Base-by-base conservation (phyloP, 805 yeast species). In the Lipomyces kockii region DNA sequence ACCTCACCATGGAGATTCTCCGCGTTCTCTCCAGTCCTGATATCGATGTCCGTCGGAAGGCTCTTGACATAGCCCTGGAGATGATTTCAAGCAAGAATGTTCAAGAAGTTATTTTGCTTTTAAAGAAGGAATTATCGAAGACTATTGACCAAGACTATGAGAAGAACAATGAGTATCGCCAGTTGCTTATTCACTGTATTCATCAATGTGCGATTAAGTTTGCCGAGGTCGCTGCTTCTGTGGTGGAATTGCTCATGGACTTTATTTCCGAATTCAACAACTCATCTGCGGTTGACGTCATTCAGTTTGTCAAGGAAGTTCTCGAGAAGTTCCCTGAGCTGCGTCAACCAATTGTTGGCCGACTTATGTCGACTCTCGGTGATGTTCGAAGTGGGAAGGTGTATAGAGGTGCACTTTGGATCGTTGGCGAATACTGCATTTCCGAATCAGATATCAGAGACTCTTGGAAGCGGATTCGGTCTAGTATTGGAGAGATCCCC, bases 381-480 rank as follows among this genome's bases (percentile, higher is more conserved):
- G 81, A 82, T 29, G 88, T 91, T 61, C 90, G 87, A 76, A 88
- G 95, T 67, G 97, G 97, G 12, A 92, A 92, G 75, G 97, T 95
- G 11, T 90, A 87, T 81, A 88, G 98, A 72, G 97, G 97, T 37
- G 92, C 97, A 0, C 82, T 96, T 68, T 95, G 99, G 99, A 88
- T 95, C 61, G 80, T 95, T 74, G 99, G 99, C 79, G 99, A 96
- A 80, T 95, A 92, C 78, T 83, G 93, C 52, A 75, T 84, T 58
- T 89, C 88, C 62, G 92, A 88, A 71, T 78, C 83, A 32, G 89
- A 89, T 62, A 87, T 95, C 69, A 90, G 89, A 77, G 84, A 83
- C 32, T 88, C 96, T 4, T 96, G 99, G 99, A 89, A 86, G 74
- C 90, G 86, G 71, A 86, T 95, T 71, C 88, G 97, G 77, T 78